Base-by-base conservation (phyloP, 805 yeast genomes). In the Ogataea polymorpha region DNA sequence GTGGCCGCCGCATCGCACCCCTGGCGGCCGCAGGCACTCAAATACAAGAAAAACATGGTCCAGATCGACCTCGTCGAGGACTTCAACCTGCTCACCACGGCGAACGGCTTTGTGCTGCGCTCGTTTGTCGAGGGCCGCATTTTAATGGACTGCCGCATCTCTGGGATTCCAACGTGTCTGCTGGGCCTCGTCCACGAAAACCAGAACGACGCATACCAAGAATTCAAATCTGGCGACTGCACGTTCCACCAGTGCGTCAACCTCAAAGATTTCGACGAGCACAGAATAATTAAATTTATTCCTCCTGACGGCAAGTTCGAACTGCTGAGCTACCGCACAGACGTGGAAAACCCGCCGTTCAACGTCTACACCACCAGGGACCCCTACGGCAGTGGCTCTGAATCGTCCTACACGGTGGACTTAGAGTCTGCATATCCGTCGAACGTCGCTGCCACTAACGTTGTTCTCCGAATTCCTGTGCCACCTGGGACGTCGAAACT, bases 251-350 rank as follows among this genome's bases (percentile, higher is more conserved):
- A 86, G 53, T 86, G 96, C 61, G 96, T 88, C 18, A 79, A 82
- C 46, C 67, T 87, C 41, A 76, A 77, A 43, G 74, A 77, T 50
- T 86, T 82, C 60, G 88, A 85, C 46, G 57, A 70, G 15, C 80
- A 82, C 18, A 67, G 84, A 29, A 65, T 76, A 17, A 82, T 89
- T 43, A 77, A 74, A 33, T 88, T 89, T 49, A 69, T 80, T 10
- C 96, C 96, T 2, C 96, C 96, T 2, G 96, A 88, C 63, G 95
- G 95, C 0, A 77, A 79, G 37, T 86, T 87, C 58, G 91, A 87
- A 60, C 72, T 89, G 45, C 81, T 89, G 90, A 71, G 77, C 25
- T 89, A 88, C 62, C 68, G 82, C 41, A 62, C 69, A 1, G 77
- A 78, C 32, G 77, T 79, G 48, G 65, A 85, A 44, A 77, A 75